phyloP scores from a whole-genome alignment of 805 yeast genomes.

The Nakazawaea ishiwadae region DNA sequence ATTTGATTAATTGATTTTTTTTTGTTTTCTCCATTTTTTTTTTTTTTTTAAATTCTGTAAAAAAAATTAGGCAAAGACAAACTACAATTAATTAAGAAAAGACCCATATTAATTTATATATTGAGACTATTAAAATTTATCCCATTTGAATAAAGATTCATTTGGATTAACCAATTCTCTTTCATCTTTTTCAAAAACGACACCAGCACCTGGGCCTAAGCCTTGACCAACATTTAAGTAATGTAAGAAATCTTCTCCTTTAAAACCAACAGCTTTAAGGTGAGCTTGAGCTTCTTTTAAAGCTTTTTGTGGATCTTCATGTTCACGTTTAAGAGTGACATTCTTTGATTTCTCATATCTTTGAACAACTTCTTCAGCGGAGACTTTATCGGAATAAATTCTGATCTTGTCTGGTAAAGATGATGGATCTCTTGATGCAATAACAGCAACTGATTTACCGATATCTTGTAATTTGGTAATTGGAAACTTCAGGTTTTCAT shows the following conservation, averaged over 20 bases:
- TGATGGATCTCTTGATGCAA: slow-evolving; percentile 33
- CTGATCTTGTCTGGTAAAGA: slow-evolving; percentile 39
- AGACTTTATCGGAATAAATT: slow-evolving; percentile 35
- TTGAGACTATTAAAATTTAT: slow-evolving; percentile 19
- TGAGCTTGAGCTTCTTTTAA: slow-evolving; percentile 26
- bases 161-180: slow-evolving; percentile 42
- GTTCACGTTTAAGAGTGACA: slow-evolving; percentile 28
- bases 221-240: slow-evolving; percentile 32
- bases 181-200: slow-evolving; percentile 26
- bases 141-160: slow-evolving; percentile 41
- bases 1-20: neutral
- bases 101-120: neutral
- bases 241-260: slow-evolving; percentile 28
- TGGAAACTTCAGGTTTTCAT: slow-evolving; percentile 30
- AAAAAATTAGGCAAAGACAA: neutral
- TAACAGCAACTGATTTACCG: slow-evolving; percentile 36
- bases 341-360: slow-evolving; percentile 35
- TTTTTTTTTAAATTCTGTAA: neutral
- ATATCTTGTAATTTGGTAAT: slow-evolving; percentile 36
- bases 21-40: neutral
- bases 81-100: neutral
- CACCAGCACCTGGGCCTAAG: slow-evolving; percentile 38
- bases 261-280: slow-evolving; percentile 25
- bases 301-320: slow-evolving; percentile 27
- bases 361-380: slow-evolving; percentile 33